Percentiles rank a stretch among this genome's conserved stretches.
phyloP scores from a whole-genome alignment of 129 eudicot species.

The Daucus carota region DNA sequence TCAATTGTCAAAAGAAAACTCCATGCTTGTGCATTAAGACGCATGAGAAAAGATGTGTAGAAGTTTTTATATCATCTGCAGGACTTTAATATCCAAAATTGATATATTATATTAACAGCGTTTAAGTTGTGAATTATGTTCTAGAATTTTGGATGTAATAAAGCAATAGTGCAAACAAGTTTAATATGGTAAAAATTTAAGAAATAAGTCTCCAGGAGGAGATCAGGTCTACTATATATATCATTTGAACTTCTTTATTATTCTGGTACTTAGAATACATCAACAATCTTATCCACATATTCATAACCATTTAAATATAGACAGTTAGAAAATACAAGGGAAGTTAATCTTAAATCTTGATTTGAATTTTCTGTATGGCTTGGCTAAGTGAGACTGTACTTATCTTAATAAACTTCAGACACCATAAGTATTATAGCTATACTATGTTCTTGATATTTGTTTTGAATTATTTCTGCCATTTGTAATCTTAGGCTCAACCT shows the following conservation, averaged over 20 bases:
- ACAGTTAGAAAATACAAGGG: not conserved
- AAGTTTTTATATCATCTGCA: not conserved
- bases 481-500: constrained; percentile 35
- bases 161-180: not conserved
- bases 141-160: not conserved
- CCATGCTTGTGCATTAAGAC: not conserved
- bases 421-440: not conserved
- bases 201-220: not conserved
- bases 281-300: not conserved
- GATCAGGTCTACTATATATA: not conserved
- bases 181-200: not conserved
- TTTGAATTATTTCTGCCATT: not conserved
- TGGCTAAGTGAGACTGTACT: not conserved
- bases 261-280: not conserved
- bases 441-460: not conserved
- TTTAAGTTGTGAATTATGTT: not conserved
- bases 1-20: not conserved
- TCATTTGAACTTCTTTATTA: not conserved
- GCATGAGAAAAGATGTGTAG: not conserved
- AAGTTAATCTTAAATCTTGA: not conserved
- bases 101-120: not conserved
- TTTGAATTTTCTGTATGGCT: not conserved
- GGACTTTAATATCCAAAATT: not conserved
- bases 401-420: not conserved
- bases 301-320: not conserved